phyloP scores from a whole-genome alignment of 345 rosid species.

The Rhizophora mangle region DNA sequence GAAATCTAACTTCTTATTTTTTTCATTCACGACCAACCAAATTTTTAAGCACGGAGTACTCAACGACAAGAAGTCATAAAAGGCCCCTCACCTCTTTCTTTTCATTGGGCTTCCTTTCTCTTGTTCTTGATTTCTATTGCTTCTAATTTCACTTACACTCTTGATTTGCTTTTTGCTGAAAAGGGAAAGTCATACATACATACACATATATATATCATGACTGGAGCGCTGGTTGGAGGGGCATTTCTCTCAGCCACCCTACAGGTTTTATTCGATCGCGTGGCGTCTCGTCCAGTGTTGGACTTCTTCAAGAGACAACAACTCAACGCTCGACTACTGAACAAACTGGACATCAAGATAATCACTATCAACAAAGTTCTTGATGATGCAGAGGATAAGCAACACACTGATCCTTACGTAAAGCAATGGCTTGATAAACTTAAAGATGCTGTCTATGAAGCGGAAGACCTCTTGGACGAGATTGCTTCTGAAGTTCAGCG shows the following conservation, averaged over 20 bases:
- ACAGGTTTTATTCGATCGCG: background rate
- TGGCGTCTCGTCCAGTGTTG: background rate
- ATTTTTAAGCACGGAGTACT: no score
- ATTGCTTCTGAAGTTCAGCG: background rate
- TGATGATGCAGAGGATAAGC: conserved; percentile 10
- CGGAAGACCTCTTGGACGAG: conserved; percentile 13
- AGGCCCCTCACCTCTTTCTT: no score
- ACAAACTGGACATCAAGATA: background rate
- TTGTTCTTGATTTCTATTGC: no score
- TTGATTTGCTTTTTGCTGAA: no score
- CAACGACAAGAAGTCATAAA: no score
- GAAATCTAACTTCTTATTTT: no score
- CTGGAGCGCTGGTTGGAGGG: background rate
- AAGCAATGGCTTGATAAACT: background rate
- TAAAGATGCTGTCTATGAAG: conserved; percentile 5
- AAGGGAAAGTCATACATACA: background rate
- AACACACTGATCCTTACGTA: background rate
- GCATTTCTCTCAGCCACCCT: background rate
- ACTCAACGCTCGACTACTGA: background rate
- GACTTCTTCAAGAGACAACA: background rate
- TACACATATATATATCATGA: no score
- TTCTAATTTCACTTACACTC: no score
- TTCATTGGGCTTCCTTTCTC: no score
- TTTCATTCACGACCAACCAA: no score
- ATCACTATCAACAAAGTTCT: background rate